A percentile compares a stretch with the other conserved stretches of the same genome.
phyloP scores from a whole-genome alignment of 2,329 filamentous ascomycete genomes.

The Sporothrix sp. region DNA sequence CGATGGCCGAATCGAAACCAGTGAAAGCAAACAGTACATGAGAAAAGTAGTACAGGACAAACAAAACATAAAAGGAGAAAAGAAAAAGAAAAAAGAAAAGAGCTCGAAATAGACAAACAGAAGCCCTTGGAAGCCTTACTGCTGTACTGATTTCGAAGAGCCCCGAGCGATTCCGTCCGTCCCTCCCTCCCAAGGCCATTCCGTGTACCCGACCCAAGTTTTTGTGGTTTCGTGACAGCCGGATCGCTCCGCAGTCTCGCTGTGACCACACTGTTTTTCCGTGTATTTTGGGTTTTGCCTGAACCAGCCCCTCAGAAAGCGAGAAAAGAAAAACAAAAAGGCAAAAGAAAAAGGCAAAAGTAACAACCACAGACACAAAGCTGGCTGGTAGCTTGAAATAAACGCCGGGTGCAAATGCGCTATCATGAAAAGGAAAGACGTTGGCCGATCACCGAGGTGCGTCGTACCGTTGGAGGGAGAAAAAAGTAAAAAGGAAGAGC shows the following conservation, averaged over 20 bases:
- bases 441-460: neutral
- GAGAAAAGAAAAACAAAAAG: neutral
- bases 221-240: neutral
- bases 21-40: neutral
- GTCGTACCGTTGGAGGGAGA: neutral
- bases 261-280: neutral
- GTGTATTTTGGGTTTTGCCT: neutral
- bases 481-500: neutral
- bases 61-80: neutral
- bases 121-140: too few species aligned
- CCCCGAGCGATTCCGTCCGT: neutral
- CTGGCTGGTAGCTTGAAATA: too few species aligned
- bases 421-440: neutral
- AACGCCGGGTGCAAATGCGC: conserved; percentile 10
- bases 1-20: neutral
- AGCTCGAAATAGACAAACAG: neutral
- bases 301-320: neutral
- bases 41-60: too few species aligned
- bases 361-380: too few species aligned
- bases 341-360: neutral
- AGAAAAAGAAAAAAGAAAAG: neutral
- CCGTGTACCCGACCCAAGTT: neutral
- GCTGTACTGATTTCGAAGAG: too few species aligned
- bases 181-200: neutral
- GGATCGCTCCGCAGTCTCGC: too few species aligned